Percentiles rank a stretch among this genome's conserved stretches.
Conservation (phyloP, 108 stramenopile species). For the Nitzschia sp. region DNA sequence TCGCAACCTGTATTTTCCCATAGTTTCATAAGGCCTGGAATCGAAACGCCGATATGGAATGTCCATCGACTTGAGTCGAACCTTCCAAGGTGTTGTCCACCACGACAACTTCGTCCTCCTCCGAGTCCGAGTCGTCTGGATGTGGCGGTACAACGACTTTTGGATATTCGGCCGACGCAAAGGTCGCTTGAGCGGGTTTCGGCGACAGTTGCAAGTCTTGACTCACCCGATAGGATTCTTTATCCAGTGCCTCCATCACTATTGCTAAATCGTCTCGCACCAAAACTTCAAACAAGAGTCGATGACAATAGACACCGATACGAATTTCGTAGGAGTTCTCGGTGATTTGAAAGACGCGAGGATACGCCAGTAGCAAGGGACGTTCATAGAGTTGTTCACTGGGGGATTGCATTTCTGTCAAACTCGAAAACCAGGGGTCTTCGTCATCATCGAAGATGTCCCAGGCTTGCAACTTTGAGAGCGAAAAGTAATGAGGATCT, state of each 20-base stretch:
- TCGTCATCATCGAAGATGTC: neutral
- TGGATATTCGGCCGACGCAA: constrained; percentile 28
- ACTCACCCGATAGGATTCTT: constrained; percentile 18
- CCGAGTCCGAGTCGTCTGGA: neutral
- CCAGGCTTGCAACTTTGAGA: neutral
- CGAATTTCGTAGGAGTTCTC: constrained; percentile 5
- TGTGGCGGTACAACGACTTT: constrained; percentile 12
- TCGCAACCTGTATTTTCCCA: constrained; percentile 53
- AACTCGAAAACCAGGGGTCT: neutral
- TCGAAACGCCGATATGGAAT: constrained; percentile 34
- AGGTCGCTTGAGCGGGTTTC: constrained; percentile 19
- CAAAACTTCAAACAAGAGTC: constrained; percentile 45
- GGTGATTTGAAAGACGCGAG: neutral
- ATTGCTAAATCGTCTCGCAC: constrained; percentile 20
- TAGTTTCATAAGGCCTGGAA: constrained; percentile 51
- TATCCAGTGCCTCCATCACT: constrained; percentile 52
- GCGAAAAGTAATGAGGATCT: neutral
- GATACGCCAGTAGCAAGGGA: neutral
- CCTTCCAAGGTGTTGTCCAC: neutral
- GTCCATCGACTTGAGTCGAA: neutral
- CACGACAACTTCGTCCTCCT: neutral
- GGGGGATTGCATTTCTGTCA: neutral
- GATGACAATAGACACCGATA: constrained; percentile 45
- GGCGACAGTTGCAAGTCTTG: constrained; percentile 27
- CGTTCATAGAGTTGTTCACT: neutral